Conservation (phyloP, 768 basidiomycete genomes). For the Russula emetica region DNA sequence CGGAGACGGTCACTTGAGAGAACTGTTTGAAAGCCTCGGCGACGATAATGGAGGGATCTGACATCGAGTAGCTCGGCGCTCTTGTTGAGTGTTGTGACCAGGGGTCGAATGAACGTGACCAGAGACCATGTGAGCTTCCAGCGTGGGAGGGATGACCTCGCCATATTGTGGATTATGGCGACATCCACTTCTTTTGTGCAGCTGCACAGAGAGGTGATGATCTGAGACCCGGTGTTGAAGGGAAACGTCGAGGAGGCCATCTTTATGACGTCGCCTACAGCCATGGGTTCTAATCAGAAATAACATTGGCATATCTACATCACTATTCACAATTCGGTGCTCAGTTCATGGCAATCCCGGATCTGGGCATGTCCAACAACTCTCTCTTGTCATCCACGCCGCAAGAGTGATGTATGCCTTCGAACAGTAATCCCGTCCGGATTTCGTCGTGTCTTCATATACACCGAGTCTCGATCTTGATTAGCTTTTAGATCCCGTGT, state of each 20-base stretch:
- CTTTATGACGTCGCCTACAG: no score
- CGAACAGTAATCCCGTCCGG: not conserved
- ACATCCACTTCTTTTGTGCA: not conserved
- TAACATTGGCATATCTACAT: no score
- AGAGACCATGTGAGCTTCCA: not conserved
- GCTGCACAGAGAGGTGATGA: no score
- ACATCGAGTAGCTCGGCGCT: slow-evolving; percentile 2
- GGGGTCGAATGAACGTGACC: not conserved
- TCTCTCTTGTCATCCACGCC: slow-evolving; percentile 1
- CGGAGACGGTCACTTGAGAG: slow-evolving; percentile 39
- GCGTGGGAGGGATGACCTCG: not conserved
- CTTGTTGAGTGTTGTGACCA: not conserved
- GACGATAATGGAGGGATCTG: slow-evolving; percentile 36
- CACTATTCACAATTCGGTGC: no score
- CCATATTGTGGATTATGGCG: not conserved
- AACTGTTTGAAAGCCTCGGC: slow-evolving; percentile 43
- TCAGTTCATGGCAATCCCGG: not conserved
- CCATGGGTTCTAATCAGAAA: no score
- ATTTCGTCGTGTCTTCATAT: not conserved
- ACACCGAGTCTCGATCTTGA: not conserved
- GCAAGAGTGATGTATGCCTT: not conserved
- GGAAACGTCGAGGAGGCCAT: no score
- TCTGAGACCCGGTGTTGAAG: no score
- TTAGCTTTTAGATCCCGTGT: not conserved
- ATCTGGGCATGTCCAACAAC: not conserved